phyloP scores from a whole-genome alignment of 352 stramenopile genomes.

The Phytophthora europaea region DNA sequence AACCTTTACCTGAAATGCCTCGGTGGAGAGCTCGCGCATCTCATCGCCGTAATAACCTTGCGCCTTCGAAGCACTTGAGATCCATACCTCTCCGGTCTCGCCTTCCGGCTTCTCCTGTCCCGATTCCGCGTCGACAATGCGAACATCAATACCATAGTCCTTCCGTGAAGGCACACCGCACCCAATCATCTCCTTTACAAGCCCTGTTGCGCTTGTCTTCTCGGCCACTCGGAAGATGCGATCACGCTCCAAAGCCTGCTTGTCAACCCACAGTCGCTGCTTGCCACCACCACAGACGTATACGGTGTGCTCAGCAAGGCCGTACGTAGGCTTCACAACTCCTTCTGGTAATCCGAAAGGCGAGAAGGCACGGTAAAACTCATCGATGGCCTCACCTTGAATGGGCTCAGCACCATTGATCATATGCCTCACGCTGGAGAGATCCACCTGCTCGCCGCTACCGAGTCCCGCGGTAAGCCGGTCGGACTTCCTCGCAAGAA shows the following conservation, averaged over 20 bases:
- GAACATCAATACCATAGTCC: conserved; percentile 92
- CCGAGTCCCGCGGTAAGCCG: conserved; percentile 39
- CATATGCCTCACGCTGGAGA: conserved; percentile 95
- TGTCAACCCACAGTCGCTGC: conserved; percentile 92
- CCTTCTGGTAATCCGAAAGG: conserved; percentile 85
- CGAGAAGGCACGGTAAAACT: conserved; percentile 92
- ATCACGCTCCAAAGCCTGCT: conserved; percentile 90
- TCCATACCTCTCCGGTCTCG: conserved; percentile 91
- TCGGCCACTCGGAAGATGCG: conserved; percentile 53
- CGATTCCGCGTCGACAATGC: conserved; percentile 94
- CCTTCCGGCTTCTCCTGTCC: conserved; percentile 52
- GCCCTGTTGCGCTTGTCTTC: conserved; percentile 16
- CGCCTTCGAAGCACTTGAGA: conserved; percentile 93
- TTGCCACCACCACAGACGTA: conserved; percentile 96
- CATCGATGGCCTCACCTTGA: conserved; percentile 85
- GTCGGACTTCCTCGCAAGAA: conserved; percentile 96
- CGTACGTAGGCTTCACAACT: conserved; percentile 98
- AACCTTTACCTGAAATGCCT: conserved; percentile 92
- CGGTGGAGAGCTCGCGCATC: conserved; percentile 80
- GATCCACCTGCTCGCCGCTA: conserved; percentile 73
- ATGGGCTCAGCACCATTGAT: conserved; percentile 99
- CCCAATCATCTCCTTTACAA: conserved; percentile 91
- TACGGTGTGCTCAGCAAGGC: conserved; percentile 99
- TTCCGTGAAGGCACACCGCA: conserved; percentile 92
- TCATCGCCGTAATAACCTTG: conserved; percentile 93